Percentiles rank a stretch among this genome's conserved stretches.
These are phyloP conservation scores for Venturia carpophila DNA, from an alignment of 2,329 filamentous ascomycete species.

Conservation along the genomic window DNA sequence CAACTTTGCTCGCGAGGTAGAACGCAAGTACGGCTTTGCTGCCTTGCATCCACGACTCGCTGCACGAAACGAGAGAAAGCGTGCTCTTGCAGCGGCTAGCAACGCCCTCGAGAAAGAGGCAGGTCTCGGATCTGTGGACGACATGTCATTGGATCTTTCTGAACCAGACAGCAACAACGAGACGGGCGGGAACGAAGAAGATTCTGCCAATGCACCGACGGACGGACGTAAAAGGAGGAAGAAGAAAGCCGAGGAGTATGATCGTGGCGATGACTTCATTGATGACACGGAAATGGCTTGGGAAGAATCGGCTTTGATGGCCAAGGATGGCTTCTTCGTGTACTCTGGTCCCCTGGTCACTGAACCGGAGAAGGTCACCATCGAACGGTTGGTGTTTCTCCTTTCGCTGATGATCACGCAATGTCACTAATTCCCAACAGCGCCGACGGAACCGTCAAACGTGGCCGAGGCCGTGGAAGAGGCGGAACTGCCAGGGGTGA, in stretches of 20 bases:
- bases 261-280: constrained; percentile 60
- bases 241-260: constrained; percentile 62
- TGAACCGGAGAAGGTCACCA: constrained; percentile 67
- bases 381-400: constrained; percentile 48
- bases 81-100: constrained; percentile 80
- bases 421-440: constrained; percentile 36
- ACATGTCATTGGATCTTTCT: constrained; percentile 73
- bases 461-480: constrained; percentile 51
- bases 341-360: constrained; percentile 88
- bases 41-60: constrained; percentile 86
- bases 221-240: constrained; percentile 65
- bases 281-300: constrained; percentile 92
- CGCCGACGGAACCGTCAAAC: constrained; percentile 64
- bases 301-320: constrained; percentile 91
- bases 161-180: constrained; percentile 77
- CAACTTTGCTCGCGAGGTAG: constrained; percentile 89
- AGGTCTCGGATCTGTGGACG: constrained; percentile 55
- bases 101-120: constrained; percentile 73
- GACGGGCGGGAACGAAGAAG: constrained; percentile 57
- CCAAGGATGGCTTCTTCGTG: constrained; percentile 95
- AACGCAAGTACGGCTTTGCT: constrained; percentile 90
- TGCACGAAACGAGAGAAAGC: constrained; percentile 77
- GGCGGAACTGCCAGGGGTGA: constrained; percentile 39
- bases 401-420: background rate
- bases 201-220: constrained; percentile 41